These are phyloP conservation scores for Colletotrichum graminicola DNA, from an alignment of 2,329 filamentous ascomycete species.

Conservation along the genomic window DNA sequence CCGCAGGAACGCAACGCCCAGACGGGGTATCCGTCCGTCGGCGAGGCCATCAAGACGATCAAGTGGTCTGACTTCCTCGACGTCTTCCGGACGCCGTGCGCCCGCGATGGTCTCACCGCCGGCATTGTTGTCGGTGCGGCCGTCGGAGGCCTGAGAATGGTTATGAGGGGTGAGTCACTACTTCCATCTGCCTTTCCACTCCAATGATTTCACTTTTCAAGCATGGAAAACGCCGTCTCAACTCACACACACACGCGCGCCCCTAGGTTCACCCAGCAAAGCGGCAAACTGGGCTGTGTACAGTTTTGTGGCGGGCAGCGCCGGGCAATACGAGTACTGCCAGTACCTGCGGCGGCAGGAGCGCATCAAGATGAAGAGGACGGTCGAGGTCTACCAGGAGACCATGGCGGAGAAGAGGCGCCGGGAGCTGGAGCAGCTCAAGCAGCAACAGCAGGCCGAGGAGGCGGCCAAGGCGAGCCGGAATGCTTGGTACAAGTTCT, in stretches of 20 bases:
- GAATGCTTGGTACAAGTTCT: slow-evolving; percentile 68
- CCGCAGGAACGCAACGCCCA: slow-evolving; percentile 40
- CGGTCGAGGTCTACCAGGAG: slow-evolving; percentile 74
- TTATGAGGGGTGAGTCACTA: slow-evolving; percentile 77
- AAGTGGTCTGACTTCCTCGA: slow-evolving; percentile 76
- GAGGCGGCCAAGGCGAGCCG: slow-evolving; percentile 51
- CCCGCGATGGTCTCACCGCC: slow-evolving; percentile 82
- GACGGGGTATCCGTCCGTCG: slow-evolving; percentile 55
- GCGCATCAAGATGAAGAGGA: slow-evolving; percentile 84
- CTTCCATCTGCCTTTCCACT: neutral
- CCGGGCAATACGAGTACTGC: slow-evolving; percentile 86
- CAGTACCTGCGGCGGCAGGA: slow-evolving; percentile 80
- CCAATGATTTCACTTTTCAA: neutral
- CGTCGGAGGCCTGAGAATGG: slow-evolving; percentile 78
- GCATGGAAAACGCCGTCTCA: neutral
- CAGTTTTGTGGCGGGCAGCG: slow-evolving; percentile 76
- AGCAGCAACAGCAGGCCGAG: slow-evolving; percentile 50
- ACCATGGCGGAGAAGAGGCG: slow-evolving; percentile 56
- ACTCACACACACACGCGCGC: neutral
- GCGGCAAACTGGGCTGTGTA: slow-evolving; percentile 90
- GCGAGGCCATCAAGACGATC: slow-evolving; percentile 75
- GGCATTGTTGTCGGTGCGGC: slow-evolving; percentile 86
- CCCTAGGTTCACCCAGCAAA: slow-evolving; percentile 61
- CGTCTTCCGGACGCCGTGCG: slow-evolving; percentile 85
- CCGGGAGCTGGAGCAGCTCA: slow-evolving; percentile 58